Evolutionary conservation across 1,284 basidiomycete genomes (phyloP), one percentile per base, ranked within the genome.

Genomic region (Quambalaria eucalypti): DNA sequence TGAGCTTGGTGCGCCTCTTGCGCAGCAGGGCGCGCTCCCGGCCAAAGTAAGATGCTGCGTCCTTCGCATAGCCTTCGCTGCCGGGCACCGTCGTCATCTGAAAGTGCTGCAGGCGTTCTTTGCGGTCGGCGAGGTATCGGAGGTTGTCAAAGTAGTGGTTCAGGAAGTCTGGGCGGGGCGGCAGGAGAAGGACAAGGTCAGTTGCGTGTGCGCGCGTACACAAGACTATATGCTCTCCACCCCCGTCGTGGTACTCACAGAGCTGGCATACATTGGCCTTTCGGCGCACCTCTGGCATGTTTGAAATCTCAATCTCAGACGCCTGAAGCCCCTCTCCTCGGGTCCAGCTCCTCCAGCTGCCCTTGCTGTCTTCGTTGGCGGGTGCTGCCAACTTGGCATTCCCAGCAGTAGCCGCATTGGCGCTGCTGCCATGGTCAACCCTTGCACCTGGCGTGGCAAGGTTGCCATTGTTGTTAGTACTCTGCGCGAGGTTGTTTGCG

Each of bases 91-190:
- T n/a, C 12, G 19, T 48, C 12, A 48, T 28, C 25, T 48, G 30
- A 88, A 93, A 52, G 84, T 77, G 74, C 85, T 82, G 54, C 87
- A 68, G 12, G 60, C 77, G 60, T 12, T 58, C 64, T 39, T 65
- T 66, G 50, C 70, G 68, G 38, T 68, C 65, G 33, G 66, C 54
- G 33, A 70, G 59, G 60, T 68, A 73, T 25, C 64, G 69, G 28
- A 75, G 65, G 36, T 66, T 69, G 59, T 74, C 73, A 55, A 75
- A 75, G 62, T 75, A 75, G 61, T 75, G 62, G 60, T 74, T 74
- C 52, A 75, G 60, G 40, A 75, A 75, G 64, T 73, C 57, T 59
- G 48, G 2, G n/a, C 21, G 42, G 42, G 6, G 7, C 19, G 42
- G 19, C 12, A 12, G 21, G 42, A 39, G 10, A 10, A 4, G 42